These are phyloP conservation scores for Fusarium armeniacum DNA, from an alignment of 2,329 filamentous ascomycete species.

Conservation along the genomic window DNA sequence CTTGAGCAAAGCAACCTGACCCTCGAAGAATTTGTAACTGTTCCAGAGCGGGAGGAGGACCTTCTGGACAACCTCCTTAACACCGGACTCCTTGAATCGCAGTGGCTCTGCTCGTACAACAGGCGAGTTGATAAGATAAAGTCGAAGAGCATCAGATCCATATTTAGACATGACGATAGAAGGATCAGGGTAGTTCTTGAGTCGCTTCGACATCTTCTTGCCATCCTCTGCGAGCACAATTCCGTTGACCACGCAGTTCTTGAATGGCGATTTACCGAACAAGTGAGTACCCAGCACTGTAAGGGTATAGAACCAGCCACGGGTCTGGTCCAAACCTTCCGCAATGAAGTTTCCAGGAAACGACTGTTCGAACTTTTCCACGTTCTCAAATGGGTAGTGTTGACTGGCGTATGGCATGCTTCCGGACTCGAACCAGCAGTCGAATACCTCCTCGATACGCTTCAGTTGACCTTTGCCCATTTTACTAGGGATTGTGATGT, in stretches of 20 bases:
- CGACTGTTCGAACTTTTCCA: conserved; percentile 81
- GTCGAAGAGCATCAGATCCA: conserved; percentile 89
- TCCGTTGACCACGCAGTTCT: conserved; percentile 96
- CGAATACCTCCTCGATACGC: conserved; percentile 89
- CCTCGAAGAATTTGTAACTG: conserved; percentile 96
- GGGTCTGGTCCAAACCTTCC: conserved; percentile 91
- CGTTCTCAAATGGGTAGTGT: conserved; percentile 93
- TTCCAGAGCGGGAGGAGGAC: conserved; percentile 95
- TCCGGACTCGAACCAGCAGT: conserved; percentile 97
- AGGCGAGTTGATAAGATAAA: conserved; percentile 98
- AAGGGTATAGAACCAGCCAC: conserved; percentile 97
- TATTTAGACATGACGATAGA: conserved; percentile 86
- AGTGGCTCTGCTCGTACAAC: conserved; percentile 93
- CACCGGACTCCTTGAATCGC: conserved; percentile 90
- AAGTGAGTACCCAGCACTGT: conserved; percentile 90
- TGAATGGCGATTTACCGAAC: conserved; percentile 87
- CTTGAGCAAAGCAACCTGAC: conserved; percentile 86
- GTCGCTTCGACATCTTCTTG: conserved; percentile 98
- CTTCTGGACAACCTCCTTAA: conserved; percentile 94
- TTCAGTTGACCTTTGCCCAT: conserved; percentile 86
- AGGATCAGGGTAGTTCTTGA: conserved; percentile 97
- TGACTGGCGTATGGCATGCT: conserved; percentile 94
- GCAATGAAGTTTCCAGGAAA: conserved; percentile 97
- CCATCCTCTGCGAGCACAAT: conserved; percentile 94
- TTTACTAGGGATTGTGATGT: conserved; percentile 93